A percentile compares a stretch with the other conserved stretches of the same genome.
Conservation (phyloP, 768 basidiomycete species). For the Lactifluus rugatus region DNA sequence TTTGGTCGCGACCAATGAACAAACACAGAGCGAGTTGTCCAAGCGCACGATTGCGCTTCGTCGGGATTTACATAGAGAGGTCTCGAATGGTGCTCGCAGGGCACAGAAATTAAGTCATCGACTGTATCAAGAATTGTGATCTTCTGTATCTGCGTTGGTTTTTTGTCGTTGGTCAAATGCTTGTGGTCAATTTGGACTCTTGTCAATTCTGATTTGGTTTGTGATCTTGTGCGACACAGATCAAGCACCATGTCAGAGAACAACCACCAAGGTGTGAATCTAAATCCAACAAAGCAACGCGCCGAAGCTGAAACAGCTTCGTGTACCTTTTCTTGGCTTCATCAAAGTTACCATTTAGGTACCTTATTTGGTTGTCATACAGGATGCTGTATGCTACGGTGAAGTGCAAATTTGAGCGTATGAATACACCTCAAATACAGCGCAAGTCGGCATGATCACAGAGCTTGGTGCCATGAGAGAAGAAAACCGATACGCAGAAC, state of each 20-base stretch:
- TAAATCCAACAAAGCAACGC: background rate
- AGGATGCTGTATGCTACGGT: too few relatives aligned
- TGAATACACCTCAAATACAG: background rate
- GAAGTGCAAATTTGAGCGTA: background rate
- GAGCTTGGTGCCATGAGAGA: background rate
- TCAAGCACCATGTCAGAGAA: background rate
- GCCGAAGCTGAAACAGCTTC: background rate
- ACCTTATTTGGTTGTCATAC: background rate
- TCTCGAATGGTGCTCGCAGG: slow-evolving; percentile 55
- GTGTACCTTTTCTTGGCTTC: too few relatives aligned
- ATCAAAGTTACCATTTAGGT: too few relatives aligned
- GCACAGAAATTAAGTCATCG: slow-evolving; percentile 49
- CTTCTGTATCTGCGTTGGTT: background rate
- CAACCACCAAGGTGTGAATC: too few relatives aligned
- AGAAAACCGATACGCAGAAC: background rate
- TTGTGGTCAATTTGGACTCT: too few relatives aligned
- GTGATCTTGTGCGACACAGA: background rate
- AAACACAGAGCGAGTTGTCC: slow-evolving; percentile 35
- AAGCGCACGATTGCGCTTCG: slow-evolving; percentile 33
- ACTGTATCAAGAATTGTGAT: slow-evolving; percentile 14
- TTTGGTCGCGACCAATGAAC: slow-evolving; percentile 49
- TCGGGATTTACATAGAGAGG: slow-evolving; percentile 45
- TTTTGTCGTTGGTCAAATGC: background rate
- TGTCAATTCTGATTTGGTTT: background rate
- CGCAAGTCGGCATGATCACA: background rate